Conservation (phyloP, 2,329 filamentous ascomycete genomes). For the Diaporthe sp. region DNA sequence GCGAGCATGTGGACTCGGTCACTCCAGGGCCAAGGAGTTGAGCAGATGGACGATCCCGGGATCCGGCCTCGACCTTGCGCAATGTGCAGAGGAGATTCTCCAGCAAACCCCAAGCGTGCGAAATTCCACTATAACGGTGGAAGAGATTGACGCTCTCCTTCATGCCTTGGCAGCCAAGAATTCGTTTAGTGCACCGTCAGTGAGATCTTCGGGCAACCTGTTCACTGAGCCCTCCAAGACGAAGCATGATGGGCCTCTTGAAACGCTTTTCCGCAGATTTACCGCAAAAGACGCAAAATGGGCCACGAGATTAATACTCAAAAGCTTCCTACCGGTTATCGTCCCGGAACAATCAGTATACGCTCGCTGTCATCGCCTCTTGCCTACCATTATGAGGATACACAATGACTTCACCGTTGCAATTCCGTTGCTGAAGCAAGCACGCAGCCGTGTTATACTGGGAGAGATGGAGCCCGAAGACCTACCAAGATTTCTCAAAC, state of each 20-base stretch:
- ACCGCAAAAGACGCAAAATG: constrained; percentile 82
- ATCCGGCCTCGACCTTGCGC: constrained; percentile 73
- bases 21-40: constrained; percentile 69
- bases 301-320: constrained; percentile 84
- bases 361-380: too few relatives aligned
- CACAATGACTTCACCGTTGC: too few relatives aligned
- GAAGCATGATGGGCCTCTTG: constrained; percentile 58
- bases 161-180: constrained; percentile 75
- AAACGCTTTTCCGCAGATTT: constrained; percentile 67
- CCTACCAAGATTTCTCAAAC: constrained; percentile 55
- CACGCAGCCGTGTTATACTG: constrained; percentile 42
- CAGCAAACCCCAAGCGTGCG: constrained; percentile 60
- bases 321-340: too few relatives aligned
- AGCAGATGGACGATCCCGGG: constrained; percentile 69
- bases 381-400: too few relatives aligned
- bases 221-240: constrained; percentile 34
- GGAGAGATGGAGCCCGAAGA: constrained; percentile 32
- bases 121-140: too few relatives aligned
- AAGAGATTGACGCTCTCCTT: constrained; percentile 75
- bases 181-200: constrained; percentile 74
- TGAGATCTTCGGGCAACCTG: constrained; percentile 53
- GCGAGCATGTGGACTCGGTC: constrained; percentile 72
- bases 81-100: constrained; percentile 76
- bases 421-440: constrained; percentile 60
- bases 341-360: too few relatives aligned